Base-by-base conservation (phyloP, 768 basidiomycete species). In the Favolaschia claudopus region DNA sequence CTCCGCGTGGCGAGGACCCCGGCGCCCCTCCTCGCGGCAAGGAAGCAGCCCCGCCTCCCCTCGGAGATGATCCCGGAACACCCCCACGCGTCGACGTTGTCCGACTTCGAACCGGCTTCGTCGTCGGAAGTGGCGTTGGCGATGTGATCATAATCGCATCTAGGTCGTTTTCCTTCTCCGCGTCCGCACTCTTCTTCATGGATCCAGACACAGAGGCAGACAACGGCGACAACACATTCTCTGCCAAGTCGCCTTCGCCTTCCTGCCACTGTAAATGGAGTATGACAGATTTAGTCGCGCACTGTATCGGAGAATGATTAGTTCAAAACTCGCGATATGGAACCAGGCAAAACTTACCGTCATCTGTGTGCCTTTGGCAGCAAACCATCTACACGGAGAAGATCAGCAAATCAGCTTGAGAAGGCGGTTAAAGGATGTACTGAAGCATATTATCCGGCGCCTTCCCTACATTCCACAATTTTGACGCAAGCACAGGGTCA, bases 391-490 rank as follows among this genome's bases (percentile, higher is more conserved):
- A 36, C 31, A 25, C 13, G 22, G 14, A 9, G 43, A 57, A 32
- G 22, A 50, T 28, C 24, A 31, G 29, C 22, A 7, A 32, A 36
- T 20, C 17, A 48, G 37, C 25, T 14, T 10, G 20, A 13, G 33
- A 37, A 37, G 32, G 6, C 12, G 43, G 44, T 47, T 24, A 33
- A 42, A 27, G 24, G 33, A 79, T 85, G 51, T 60, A 89, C 85
- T 95, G 93, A 12, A 95, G 79, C 92, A 92, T 93, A 70, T 93
- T 93, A 67, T 94, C 90, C 27, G 92, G 86, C 0, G 92, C 91
- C 22, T 83, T 71, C 1, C 94, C 94, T 9, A 96, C 89, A 63
- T 92, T 87, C 65, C 85, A 84, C 53, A 96, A 69, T 67, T 87
- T 91, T 1, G 85, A 74, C 59, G 82, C 87, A 65, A 92, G 68